Evolutionary conservation across 2,329 filamentous ascomycete species (phyloP).

Genomic region (Triangularia verruculosa): DNA sequence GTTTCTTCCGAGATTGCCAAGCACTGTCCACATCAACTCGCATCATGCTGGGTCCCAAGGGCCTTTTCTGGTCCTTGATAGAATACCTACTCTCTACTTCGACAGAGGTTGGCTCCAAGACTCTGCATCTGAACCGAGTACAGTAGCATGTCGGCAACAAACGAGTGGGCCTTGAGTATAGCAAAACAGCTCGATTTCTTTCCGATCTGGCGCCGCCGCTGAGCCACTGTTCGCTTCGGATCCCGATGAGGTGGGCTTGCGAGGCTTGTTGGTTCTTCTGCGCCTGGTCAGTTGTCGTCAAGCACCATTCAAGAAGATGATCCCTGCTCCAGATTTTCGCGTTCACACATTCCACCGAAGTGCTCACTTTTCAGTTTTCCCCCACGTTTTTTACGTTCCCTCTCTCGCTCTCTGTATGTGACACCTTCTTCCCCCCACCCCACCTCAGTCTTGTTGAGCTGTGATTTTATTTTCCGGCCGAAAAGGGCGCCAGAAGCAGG

Average conservation of each 20-base stretch:
- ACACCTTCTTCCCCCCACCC: not conserved
- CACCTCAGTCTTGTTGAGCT: not conserved
- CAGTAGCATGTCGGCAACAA: not conserved
- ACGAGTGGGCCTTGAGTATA: conserved; percentile 10
- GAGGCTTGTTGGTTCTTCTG: not conserved
- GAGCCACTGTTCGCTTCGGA: not conserved
- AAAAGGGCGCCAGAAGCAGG: not conserved
- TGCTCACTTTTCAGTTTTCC: not conserved
- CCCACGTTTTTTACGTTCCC: not conserved
- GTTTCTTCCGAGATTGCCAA: not conserved
- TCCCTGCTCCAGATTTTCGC: not conserved
- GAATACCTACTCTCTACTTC: too few species aligned
- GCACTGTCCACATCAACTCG: not conserved
- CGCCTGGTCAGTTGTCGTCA: too few species aligned
- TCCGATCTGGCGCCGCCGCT: conserved; percentile 8
- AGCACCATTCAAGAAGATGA: not conserved
- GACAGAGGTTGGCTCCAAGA: too few species aligned
- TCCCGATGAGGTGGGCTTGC: too few species aligned
- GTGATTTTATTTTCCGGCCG: not conserved
- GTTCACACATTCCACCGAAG: not conserved
- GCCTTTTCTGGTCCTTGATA: too few species aligned
- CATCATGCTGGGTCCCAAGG: not conserved
- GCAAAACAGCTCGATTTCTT: not conserved
- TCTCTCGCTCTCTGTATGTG: not conserved
- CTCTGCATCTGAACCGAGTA: too few species aligned